Evolutionary conservation across 768 basidiomycete species (phyloP), one percentile per base, ranked within the genome.

Genomic region (Suillus luteus): DNA sequence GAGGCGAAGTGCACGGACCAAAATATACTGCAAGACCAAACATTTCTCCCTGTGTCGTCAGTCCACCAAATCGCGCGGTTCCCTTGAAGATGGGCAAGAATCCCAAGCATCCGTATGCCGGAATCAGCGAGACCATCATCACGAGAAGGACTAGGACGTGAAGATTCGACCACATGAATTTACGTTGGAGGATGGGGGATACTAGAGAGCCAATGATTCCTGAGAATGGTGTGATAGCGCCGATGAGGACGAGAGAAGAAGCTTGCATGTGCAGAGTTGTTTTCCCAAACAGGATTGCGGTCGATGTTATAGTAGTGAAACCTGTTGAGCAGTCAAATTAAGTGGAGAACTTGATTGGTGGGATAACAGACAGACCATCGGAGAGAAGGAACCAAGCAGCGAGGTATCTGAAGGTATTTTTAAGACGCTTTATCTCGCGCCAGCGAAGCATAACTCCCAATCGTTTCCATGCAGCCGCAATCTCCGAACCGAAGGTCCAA

Each of bases 371-470:
- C 84, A 51, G 60, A 92, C 94, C 93, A 70, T 99, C 96, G 1
- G 92, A 93, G 27, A 99, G 85, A 14, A 99, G 82, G 73, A 97
- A 96, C 95, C 96, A 98, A 0, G 96, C 94, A 6, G 88, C 85
- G 49, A 98, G 87, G 69, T 93, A 98, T 67, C 84, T 84, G 80
- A 96, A 99, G 1, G 95, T 95, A 70, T 94, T 89, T 37, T 84
- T 82, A 17, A 98, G 80, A 60, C 84, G 83, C 73, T 83, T 84
- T 46, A 96, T 86, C 71, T 96, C 89, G 9, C 76, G 78, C 81
- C 86, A 88, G 1, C 80, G 80, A 24, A 98, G 79, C 90, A 95
- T 95, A 38, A 77, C 79, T 0, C 85, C 87, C 0, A 99, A 81
- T 27, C 89, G 78, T 60, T 79, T 82, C 96, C 96, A 98, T 0